A percentile compares a stretch with the other conserved stretches of the same genome.
These are phyloP conservation scores for Colletotrichum brevisporum DNA, from an alignment of 2,329 filamentous ascomycete species.

Conservation along the genomic window DNA sequence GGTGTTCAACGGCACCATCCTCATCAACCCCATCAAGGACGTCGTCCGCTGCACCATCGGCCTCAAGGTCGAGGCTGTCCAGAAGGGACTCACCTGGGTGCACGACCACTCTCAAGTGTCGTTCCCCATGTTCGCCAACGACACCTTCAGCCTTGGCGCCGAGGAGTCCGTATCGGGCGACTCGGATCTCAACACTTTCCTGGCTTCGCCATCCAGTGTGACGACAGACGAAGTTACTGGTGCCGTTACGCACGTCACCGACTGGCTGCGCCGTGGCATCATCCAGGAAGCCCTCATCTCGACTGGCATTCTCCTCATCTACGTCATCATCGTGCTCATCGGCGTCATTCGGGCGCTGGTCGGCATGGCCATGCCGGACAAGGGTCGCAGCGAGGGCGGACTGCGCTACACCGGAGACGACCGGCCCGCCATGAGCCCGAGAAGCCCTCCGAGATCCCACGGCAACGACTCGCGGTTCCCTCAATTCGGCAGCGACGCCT, in stretches of 20 bases:
- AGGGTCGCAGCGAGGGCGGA: slow-evolving; percentile 73
- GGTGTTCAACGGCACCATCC: slow-evolving; percentile 86
- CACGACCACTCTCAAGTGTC: slow-evolving; percentile 86
- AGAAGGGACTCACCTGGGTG: slow-evolving; percentile 95
- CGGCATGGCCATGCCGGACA: slow-evolving; percentile 72
- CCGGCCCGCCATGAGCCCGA: slow-evolving; percentile 47
- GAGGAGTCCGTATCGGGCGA: slow-evolving; percentile 71
- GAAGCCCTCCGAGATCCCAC: slow-evolving; percentile 41
- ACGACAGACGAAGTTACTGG: slow-evolving; percentile 86
- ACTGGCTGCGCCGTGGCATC: slow-evolving; percentile 77
- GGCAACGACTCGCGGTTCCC: slow-evolving; percentile 36
- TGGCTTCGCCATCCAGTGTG: slow-evolving; percentile 80
- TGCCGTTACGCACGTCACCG: slow-evolving; percentile 79
- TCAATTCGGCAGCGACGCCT: slow-evolving; percentile 36
- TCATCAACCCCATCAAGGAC: slow-evolving; percentile 82
- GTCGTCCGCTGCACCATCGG: slow-evolving; percentile 90
- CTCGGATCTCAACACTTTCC: slow-evolving; percentile 75
- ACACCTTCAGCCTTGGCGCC: slow-evolving; percentile 88
- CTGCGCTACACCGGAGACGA: slow-evolving; percentile 53
- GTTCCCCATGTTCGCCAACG: slow-evolving; percentile 82
- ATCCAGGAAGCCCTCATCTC: slow-evolving; percentile 86
- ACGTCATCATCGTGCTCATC: slow-evolving; percentile 81
- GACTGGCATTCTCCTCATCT: slow-evolving; percentile 79
- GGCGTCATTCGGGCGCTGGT: slow-evolving; percentile 78
- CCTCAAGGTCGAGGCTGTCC: slow-evolving; percentile 86